Conservation (phyloP, 1,284 basidiomycete species). For the Inonotus obliquus region DNA sequence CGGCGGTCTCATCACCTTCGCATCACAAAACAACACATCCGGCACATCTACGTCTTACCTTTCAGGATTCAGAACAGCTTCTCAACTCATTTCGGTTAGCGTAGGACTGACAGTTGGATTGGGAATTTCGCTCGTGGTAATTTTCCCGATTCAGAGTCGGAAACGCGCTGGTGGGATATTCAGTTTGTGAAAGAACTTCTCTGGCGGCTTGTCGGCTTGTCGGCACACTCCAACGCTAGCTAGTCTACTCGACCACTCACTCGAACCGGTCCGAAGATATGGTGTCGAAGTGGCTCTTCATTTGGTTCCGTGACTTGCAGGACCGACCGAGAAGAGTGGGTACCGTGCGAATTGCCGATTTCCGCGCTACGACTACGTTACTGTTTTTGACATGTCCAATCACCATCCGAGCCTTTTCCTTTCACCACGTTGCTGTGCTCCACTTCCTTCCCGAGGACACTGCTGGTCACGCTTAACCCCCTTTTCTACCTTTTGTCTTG, state of each 20-base stretch:
- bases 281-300: neutral
- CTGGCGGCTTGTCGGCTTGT: neutral
- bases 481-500: neutral
- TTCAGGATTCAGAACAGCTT: conserved; percentile 62
- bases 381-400: no score
- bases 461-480: no score
- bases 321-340: neutral
- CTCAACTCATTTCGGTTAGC: conserved; percentile 59
- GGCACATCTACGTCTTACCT: conserved; percentile 48
- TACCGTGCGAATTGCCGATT: neutral
- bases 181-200: conserved; percentile 35
- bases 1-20: conserved; percentile 79
- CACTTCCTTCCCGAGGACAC: no score
- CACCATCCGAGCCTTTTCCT: no score
- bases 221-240: no score
- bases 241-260: no score
- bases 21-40: conserved; percentile 42
- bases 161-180: conserved; percentile 55
- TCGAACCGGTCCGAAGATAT: neutral
- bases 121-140: conserved; percentile 51
- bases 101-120: conserved; percentile 73
- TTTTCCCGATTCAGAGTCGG: conserved; percentile 55
- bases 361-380: neutral
- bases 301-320: neutral
- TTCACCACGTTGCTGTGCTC: neutral